phyloP scores from a whole-genome alignment of 2,329 filamentous ascomycete genomes.

The Seiridium cupressi region DNA sequence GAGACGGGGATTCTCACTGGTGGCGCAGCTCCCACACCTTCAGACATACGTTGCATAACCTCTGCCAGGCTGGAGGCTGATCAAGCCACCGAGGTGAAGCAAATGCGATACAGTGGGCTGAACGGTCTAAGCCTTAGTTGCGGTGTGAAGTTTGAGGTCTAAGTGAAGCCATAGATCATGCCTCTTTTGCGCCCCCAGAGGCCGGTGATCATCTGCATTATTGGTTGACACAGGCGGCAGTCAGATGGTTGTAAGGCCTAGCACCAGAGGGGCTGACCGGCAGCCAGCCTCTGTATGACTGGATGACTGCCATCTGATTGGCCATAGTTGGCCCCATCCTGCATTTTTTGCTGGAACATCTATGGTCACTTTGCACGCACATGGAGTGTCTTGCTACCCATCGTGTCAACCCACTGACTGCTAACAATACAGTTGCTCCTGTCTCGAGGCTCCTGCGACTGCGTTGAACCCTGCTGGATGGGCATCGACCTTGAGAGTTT shows the following conservation, averaged over 20 bases:
- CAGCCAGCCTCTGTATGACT: neutral
- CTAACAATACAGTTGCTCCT: neutral
- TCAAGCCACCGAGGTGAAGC: neutral
- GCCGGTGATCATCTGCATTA: conserved; percentile 6
- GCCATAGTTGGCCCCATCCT: too few species aligned
- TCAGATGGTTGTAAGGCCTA: neutral
- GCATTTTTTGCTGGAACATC: too few species aligned
- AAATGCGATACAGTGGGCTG: neutral
- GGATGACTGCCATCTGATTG: neutral
- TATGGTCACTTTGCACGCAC: neutral
- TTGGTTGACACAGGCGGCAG: neutral
- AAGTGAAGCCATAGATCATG: neutral
- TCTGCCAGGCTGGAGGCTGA: neutral
- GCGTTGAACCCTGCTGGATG: conserved; percentile 6
- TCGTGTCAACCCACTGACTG: neutral
- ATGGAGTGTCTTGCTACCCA: neutral
- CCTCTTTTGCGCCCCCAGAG: neutral
- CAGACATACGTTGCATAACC: too few species aligned
- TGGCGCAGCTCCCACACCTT: too few species aligned
- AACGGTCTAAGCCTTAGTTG: conserved; percentile 5
- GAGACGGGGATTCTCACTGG: too few species aligned
- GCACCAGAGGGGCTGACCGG: conserved; percentile 4
- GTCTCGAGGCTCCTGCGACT: neutral
- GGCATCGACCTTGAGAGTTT: neutral
- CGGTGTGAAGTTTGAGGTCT: neutral